Evolutionary conservation across 2,329 filamentous ascomycete genomes (phyloP), one percentile per base, ranked within the genome.

Genomic region (Aspergillus versicolor): DNA sequence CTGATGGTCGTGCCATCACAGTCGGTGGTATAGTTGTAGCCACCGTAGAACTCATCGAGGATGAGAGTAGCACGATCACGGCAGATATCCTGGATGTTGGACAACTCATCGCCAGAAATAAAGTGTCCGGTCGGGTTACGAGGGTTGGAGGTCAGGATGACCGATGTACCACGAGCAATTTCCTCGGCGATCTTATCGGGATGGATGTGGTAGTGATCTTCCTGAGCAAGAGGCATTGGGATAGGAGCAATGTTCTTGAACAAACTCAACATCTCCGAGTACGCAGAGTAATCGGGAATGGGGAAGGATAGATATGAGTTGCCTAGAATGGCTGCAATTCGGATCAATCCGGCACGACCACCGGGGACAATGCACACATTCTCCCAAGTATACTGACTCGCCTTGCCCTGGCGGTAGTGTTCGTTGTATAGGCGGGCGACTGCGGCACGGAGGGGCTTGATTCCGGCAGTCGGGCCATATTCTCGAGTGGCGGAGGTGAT

Each of bases 331-430:
- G 93, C 93, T 19, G 93, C 93, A 72, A 97, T 97, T 66, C 93
- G 86, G 73, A 97, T 97, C 76, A 97, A 80, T 48, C 93, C 93
- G 34, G 93, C 93, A 67, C 93, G 86, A 40, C 93, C 93, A 74
- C 92, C 92, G 45, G 93, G 93, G 3, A 97, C 93, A 72, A 97
- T 96, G 73, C 90, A 92, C 17, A 97, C 93, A 74, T 97, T 97
- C 81, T 97, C 93, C 89, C 91, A 97, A 5, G 90, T 95, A 75
- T 97, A 97, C 77, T 95, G 83, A 75, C 89, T 93, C 11, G 86
- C 82, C 79, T 94, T 95, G 70, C 89, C 91, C 77, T 93, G 79
- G 63, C 93, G 87, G 70, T 97, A 93, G 75, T 93, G 90, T 73
- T 88, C 89, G 70, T 97, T 97, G 83, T 97, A 97, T 61, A 97